These are phyloP conservation scores for Solanum pimpinellifolium DNA, from an alignment of 257 asterid species.

Conservation along the genomic window DNA sequence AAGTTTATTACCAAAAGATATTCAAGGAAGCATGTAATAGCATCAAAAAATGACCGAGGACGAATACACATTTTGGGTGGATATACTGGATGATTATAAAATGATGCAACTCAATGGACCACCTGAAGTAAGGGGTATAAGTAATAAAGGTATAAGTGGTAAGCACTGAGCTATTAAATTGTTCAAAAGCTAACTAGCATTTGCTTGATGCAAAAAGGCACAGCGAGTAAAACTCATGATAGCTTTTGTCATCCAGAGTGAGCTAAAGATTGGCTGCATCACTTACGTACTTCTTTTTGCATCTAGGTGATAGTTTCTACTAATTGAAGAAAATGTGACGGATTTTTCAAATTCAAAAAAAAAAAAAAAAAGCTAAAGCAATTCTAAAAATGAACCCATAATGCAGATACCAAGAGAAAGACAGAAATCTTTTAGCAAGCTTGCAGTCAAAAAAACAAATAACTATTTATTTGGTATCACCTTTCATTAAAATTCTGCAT, in stretches of 20 bases:
- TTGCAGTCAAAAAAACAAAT: neutral
- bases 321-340: neutral
- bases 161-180: neutral
- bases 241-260: neutral
- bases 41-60: neutral
- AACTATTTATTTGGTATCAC: conserved; percentile 10
- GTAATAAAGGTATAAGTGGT: neutral
- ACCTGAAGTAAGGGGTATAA: neutral
- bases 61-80: neutral
- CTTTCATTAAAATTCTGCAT: conserved; percentile 51
- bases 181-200: neutral
- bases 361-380: neutral
- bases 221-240: neutral
- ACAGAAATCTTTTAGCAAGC: neutral
- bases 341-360: neutral
- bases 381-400: neutral
- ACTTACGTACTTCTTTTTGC: neutral
- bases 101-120: neutral
- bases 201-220: neutral
- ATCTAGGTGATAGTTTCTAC: neutral
- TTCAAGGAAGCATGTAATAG: neutral
- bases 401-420: neutral
- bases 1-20: neutral
- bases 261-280: neutral
- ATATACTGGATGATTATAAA: neutral